A percentile compares a stretch with the other conserved stretches of the same genome.
phyloP scores from a whole-genome alignment of 2,329 filamentous ascomycete genomes.

The Colletotrichum eleusines region DNA sequence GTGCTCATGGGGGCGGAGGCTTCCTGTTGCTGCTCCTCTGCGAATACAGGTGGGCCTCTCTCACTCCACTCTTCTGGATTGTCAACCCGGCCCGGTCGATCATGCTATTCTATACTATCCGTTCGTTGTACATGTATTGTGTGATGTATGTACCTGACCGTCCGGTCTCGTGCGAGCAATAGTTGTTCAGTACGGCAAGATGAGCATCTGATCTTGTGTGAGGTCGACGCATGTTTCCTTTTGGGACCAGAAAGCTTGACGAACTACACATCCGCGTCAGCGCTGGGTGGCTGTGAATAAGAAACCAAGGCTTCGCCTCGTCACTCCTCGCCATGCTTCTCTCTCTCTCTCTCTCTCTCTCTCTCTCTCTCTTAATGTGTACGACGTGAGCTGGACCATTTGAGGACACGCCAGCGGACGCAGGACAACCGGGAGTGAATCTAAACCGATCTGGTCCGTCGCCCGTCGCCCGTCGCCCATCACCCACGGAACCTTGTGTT shows the following conservation, averaged over 20 bases:
- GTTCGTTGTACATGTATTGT: not conserved
- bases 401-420: constrained; percentile 9
- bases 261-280: not conserved
- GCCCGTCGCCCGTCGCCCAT: constrained; percentile 3
- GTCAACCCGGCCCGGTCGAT: not conserved
- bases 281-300: constrained; percentile 1
- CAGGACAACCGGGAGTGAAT: not conserved
- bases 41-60: not conserved
- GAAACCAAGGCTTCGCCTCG: constrained; percentile 9
- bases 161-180: constrained; percentile 4
- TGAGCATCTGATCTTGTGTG: not conserved
- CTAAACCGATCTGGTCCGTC: constrained; percentile 15
- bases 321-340: too few species aligned
- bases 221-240: not conserved
- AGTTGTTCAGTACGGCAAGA: not conserved
- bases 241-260: not conserved
- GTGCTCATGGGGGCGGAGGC: not conserved
- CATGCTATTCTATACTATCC: not conserved
- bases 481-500: constrained; percentile 20
- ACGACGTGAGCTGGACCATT: constrained; percentile 2
- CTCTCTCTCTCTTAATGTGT: not conserved
- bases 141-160: too few species aligned
- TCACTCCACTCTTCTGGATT: not conserved
- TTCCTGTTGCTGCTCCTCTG: not conserved
- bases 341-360: not conserved